Evolutionary conservation across 176 grass and related monocot species (phyloP), one percentile per base, ranked within the genome.

Genomic region (Bolboschoenus planiculmis): DNA sequence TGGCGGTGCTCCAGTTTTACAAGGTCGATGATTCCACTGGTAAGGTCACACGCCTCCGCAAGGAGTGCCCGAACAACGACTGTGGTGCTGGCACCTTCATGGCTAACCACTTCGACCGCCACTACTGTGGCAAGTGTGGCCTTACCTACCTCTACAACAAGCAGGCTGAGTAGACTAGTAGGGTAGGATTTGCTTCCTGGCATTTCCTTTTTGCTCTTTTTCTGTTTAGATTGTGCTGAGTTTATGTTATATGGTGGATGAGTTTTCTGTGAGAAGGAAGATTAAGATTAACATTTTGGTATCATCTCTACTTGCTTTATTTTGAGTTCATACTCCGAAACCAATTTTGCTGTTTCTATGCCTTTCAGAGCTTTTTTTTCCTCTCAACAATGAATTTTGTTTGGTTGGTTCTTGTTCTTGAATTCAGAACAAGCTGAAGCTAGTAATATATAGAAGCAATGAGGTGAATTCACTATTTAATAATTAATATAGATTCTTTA

Each of bases 91-190:
- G 85, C 0, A 87, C 85, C 29, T 87, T 87, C 66, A 87, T 87
- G 85, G 85, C 85, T 26, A 87, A 83, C 79, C 79, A 87, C 55
- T 87, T 87, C 37, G 85, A 87, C 26, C 85, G 85, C 14, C 85
- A 87, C 64, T 87, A 87, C 36, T 87, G 85, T 3, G 79, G 85
- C 20, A 87, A 87, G 67, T 87, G 85, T 27, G 79, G 85, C 5
- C 79, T 87, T 8, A 87, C 85, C 65, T 87, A 83, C 44, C 77
- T 87, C 79, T 87, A 87, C 79, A 74, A 86, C 56, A 86, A 86
- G 85, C 80, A 82, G 58, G 80, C 5, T 0, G 72, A 77, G 43
- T 77, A 77, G 47, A 77, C 27, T 77, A 53, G 6, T 51, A 33
- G 72, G 72, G 46, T 77, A 50, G 44, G 67, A 3, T 44, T 50